phyloP scores from a whole-genome alignment of 2,329 filamentous ascomycete genomes.

The Biscogniauxia mediterranea region DNA sequence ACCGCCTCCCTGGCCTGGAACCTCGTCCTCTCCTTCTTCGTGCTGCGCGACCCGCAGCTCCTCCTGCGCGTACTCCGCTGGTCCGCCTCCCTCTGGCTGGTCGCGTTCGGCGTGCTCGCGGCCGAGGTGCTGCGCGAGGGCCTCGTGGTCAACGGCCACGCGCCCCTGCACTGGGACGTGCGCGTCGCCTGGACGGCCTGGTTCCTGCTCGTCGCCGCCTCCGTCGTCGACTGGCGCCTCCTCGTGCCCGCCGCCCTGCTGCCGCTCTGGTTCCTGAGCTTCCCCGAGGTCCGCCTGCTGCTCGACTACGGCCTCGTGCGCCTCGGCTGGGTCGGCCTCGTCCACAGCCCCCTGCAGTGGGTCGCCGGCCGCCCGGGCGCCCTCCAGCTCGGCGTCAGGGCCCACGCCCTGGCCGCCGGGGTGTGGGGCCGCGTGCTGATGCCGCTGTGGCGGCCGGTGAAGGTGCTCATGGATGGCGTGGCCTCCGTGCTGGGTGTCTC shows the following conservation, averaged over 20 bases:
- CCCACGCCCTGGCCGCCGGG: not conserved
- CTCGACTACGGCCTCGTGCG: constrained; percentile 21
- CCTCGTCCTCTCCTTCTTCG: constrained; percentile 20
- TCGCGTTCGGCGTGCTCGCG: constrained; percentile 20
- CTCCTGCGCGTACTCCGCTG: constrained; percentile 23
- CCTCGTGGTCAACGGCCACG: constrained; percentile 15
- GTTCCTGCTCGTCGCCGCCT: constrained; percentile 15
- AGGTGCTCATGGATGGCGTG: constrained; percentile 3
- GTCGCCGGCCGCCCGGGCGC: not conserved
- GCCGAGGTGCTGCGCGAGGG: constrained; percentile 23
- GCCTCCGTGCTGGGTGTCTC: constrained; percentile 4
- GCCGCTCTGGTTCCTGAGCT: constrained; percentile 10
- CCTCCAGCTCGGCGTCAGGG: not conserved
- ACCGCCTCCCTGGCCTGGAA: constrained; percentile 21
- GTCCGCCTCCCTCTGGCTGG: constrained; percentile 21
- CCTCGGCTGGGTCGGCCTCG: constrained; percentile 17
- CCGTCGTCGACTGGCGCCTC: constrained; percentile 18
- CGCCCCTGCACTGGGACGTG: constrained; percentile 17
- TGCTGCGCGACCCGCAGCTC: constrained; percentile 19
- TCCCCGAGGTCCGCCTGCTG: constrained; percentile 13
- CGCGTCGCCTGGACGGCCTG: constrained; percentile 22
- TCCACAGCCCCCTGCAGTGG: constrained; percentile 18
- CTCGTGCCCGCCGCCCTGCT: constrained; percentile 13
- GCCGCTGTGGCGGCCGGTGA: constrained; percentile 8
- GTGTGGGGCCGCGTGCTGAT: not conserved